phyloP scores from a whole-genome alignment of 192 early-diverging fungal genomes.

The Mortierella alpina region DNA sequence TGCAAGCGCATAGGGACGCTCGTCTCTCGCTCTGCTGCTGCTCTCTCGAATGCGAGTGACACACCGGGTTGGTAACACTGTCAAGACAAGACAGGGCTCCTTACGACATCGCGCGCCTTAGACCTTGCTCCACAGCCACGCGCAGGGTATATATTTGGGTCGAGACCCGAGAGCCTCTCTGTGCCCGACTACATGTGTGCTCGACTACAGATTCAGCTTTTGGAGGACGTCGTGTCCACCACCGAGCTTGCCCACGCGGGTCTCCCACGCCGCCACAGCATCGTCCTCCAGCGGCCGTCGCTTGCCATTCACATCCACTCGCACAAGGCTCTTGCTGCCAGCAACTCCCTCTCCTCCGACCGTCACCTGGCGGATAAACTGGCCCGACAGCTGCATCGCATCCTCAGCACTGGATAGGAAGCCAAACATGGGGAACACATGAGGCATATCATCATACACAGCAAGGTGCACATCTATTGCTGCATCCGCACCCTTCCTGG shows the following conservation, averaged over 20 bases:
- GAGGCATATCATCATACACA: constrained; percentile 63
- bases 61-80: too few relatives aligned
- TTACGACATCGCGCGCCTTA: too few relatives aligned
- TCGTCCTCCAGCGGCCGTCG: constrained; percentile 31
- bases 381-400: constrained; percentile 21
- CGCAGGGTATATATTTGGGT: too few relatives aligned
- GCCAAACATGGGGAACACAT: constrained; percentile 59
- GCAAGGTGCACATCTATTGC: constrained; percentile 45
- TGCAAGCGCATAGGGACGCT: too few relatives aligned
- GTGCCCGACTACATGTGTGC: background rate
- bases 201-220: background rate
- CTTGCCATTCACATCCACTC: constrained; percentile 22
- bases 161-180: too few relatives aligned
- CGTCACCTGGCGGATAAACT: constrained; percentile 35
- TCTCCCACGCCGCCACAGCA: constrained; percentile 27
- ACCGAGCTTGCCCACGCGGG: constrained; percentile 37
- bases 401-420: constrained; percentile 23
- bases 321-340: constrained; percentile 13
- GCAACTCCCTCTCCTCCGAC: background rate
- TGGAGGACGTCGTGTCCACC: constrained; percentile 23
- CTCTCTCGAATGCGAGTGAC: too few relatives aligned
- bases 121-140: too few relatives aligned
- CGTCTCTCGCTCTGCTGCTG: too few relatives aligned
- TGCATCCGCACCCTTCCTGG: constrained; percentile 40
- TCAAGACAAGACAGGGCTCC: too few relatives aligned